Evolutionary conservation across 2,329 filamentous ascomycete species (phyloP).

Genomic region (Neofusicoccum cordaticola): DNA sequence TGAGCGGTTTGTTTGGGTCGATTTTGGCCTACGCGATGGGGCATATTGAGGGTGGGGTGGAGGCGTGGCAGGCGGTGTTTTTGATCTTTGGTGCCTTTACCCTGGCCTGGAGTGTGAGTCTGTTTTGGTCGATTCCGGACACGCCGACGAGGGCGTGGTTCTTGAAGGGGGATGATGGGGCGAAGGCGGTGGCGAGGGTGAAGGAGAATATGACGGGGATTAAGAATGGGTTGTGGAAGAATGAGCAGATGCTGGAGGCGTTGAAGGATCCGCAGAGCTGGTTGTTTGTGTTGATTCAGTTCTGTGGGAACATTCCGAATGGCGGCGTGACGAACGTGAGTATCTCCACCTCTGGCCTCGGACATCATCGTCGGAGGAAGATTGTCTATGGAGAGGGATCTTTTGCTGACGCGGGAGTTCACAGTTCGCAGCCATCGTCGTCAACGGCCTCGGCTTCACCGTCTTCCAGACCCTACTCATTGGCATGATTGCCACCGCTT

Average conservation of each 20-base stretch:
- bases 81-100: slow-evolving; percentile 19
- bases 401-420: not conserved
- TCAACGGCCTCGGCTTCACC: slow-evolving; percentile 17
- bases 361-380: no score
- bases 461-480: slow-evolving; percentile 16
- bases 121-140: slow-evolving; percentile 8
- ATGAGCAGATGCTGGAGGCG: slow-evolving; percentile 39
- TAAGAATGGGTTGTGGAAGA: slow-evolving; percentile 31
- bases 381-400: not conserved
- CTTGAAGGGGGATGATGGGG: slow-evolving; percentile 22
- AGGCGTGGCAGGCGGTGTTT: slow-evolving; percentile 15
- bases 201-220: slow-evolving; percentile 19
- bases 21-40: slow-evolving; percentile 12
- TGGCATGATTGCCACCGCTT: slow-evolving; percentile 22
- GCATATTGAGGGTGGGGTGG: not conserved
- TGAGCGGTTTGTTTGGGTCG: not conserved
- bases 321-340: slow-evolving; percentile 3
- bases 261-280: slow-evolving; percentile 23
- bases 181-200: slow-evolving; percentile 30
- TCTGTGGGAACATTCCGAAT: slow-evolving; percentile 14
- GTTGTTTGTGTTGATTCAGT: slow-evolving; percentile 16
- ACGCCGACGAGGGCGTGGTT: not conserved
- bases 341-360: not conserved
- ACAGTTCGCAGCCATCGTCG: slow-evolving; percentile 16
- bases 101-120: slow-evolving; percentile 27